Conservation (phyloP, 169 alveolate species). For the Plasmodium adleri region DNA sequence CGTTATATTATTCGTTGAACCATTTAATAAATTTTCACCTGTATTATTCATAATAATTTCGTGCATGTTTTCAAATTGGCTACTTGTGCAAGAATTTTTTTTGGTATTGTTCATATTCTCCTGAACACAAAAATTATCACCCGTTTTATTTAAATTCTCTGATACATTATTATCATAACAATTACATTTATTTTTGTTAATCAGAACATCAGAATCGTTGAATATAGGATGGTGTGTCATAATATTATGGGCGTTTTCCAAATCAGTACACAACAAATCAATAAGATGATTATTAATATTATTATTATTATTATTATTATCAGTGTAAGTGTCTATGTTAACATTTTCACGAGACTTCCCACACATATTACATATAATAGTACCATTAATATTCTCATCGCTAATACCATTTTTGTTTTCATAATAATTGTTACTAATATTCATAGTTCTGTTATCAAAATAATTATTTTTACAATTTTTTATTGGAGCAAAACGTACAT, state of each 20-base stretch:
- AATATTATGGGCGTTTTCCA: too few species aligned
- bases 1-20: neutral
- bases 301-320: neutral
- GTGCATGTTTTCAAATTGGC: too few species aligned
- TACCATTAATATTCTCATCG: neutral
- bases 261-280: too few species aligned
- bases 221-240: too few species aligned
- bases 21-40: neutral
- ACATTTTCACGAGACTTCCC: neutral
- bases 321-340: neutral
- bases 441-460: constrained; percentile 19
- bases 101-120: too few species aligned
- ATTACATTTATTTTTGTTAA: too few species aligned
- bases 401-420: constrained; percentile 1
- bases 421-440: constrained; percentile 9
- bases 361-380: neutral
- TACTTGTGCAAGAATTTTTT: too few species aligned
- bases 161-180: too few species aligned
- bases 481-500: constrained; percentile 20
- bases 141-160: too few species aligned
- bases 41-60: neutral
- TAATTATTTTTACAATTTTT: constrained; percentile 20
- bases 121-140: too few species aligned
- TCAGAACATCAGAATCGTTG: too few species aligned
- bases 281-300: too few species aligned